phyloP scores from a whole-genome alignment of 352 stramenopile genomes.

The Pythium biforme region DNA sequence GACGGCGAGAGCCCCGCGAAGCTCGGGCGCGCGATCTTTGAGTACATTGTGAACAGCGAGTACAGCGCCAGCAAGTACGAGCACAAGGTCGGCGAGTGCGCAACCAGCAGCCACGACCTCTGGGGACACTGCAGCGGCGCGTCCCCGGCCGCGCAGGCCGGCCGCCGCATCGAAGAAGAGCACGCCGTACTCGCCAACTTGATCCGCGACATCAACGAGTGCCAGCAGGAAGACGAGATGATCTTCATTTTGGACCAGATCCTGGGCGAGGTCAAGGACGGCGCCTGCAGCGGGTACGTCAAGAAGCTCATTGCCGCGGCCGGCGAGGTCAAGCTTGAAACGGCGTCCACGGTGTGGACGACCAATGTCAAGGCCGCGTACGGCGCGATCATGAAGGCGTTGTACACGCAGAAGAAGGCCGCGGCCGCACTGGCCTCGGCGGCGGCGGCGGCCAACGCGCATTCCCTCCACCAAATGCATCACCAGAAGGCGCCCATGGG shows the following conservation, averaged over 20 bases:
- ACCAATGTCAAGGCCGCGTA: conserved; percentile 72
- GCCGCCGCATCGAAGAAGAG: conserved; percentile 62
- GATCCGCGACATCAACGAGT: conserved; percentile 76
- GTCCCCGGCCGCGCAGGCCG: conserved; percentile 53
- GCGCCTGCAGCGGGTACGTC: conserved; percentile 52
- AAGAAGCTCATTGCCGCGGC: conserved; percentile 76
- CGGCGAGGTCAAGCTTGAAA: conserved; percentile 72
- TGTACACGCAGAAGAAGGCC: conserved; percentile 41
- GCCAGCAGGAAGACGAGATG: conserved; percentile 71
- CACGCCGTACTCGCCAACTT: conserved; percentile 73
- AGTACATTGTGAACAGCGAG: conserved; percentile 78
- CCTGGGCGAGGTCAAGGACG: conserved; percentile 71
- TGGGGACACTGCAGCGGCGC: conserved; percentile 14
- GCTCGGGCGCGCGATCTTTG: conserved; percentile 55
- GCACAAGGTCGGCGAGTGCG: conserved; percentile 43
- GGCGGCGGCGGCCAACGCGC: neutral
- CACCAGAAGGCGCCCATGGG: conserved; percentile 12
- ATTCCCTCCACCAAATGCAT: no score
- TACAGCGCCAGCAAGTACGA: conserved; percentile 65
- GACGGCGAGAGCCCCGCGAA: conserved; percentile 53
- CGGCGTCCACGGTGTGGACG: conserved; percentile 59
- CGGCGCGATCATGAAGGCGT: conserved; percentile 72
- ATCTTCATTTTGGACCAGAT: conserved; percentile 85
- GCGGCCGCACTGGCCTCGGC: conserved; percentile 10
- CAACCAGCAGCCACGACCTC: conserved; percentile 13